phyloP scores from a whole-genome alignment of 2,329 filamentous ascomycete genomes.

The Stemphylium lycopersici region DNA sequence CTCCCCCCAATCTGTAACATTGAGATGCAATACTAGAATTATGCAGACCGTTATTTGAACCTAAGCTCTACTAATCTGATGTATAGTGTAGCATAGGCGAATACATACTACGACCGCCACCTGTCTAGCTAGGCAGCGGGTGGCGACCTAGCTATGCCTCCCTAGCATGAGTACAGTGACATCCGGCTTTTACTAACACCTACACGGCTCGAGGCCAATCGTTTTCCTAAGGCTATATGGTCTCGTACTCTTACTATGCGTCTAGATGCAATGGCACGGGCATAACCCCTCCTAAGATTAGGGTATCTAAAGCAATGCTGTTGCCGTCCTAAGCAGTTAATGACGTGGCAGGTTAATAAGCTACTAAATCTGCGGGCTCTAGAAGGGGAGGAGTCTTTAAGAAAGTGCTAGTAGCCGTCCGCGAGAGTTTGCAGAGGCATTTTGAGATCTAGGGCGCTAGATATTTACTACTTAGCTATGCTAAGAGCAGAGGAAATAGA shows the following conservation, averaged over 20 bases:
- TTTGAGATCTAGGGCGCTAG: not conserved
- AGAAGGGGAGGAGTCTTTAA: constrained; percentile 2
- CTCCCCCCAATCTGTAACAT: constrained; percentile 12
- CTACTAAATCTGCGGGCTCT: not conserved
- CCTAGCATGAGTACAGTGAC: constrained; percentile 11
- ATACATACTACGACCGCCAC: constrained; percentile 7
- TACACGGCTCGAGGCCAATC: not conserved
- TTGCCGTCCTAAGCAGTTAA: constrained; percentile 10
- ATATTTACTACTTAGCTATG: not conserved
- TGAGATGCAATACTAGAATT: constrained; percentile 12
- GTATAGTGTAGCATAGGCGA: constrained; percentile 8
- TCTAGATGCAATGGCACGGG: not conserved
- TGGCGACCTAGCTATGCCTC: constrained; percentile 9
- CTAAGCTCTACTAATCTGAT: constrained; percentile 11
- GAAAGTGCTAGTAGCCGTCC: not conserved
- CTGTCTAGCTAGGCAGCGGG: constrained; percentile 6
- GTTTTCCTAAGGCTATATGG: not conserved
- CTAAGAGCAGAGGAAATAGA: not conserved
- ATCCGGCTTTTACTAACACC: constrained; percentile 4
- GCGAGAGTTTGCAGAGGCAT: not conserved
- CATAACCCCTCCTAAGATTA: constrained; percentile 5
- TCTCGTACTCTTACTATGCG: constrained; percentile 1
- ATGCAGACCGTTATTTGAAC: constrained; percentile 19
- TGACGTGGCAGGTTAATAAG: constrained; percentile 15
- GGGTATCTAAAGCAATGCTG: constrained; percentile 11